Base-by-base conservation (phyloP, 164 flowering plant species). In the Hamamelis virginiana region DNA sequence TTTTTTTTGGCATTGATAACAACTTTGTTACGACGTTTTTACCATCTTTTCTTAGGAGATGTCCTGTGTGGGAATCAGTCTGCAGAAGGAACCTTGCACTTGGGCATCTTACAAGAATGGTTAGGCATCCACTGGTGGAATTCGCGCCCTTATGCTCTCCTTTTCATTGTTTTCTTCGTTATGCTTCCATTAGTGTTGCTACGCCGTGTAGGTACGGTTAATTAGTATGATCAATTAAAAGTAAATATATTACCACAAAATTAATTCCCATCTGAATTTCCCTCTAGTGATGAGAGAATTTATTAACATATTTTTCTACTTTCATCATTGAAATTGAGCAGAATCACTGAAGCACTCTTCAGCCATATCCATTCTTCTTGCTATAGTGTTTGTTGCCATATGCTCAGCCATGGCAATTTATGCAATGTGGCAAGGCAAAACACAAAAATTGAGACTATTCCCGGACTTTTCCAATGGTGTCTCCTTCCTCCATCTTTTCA, bases 111-210 rank as follows among this genome's bases (percentile, higher is more conserved):
- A 77, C 95, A 91, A 72, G 86, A 91, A 81, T 91, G 95, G 97
- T 91, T 89, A 64, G 99, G 99, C 4, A 21, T 78, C 52, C 92
- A 88, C 4, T 93, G 98, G 98, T 93, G 97, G 97, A 93, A 81
- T 63, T 50, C 87, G 0, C 81, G 98, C 2, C 68, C 75, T 4
- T 72, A 81, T 21, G 80, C 89, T 0, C 74, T 96, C 19, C 78
- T 96, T 11, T 55, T 86, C 70, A 68, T 73, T 22, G 33, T 77
- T 0, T 57, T 89, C 21, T 70, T 90, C 59, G 75, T 93, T 19
- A 25, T 93, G 79, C 88, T 89, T 72, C 99, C 99, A 0, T 76
- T 96, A 46, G 86, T 82, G 23, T 57, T 89, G 68, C 70, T 84
- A 0, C 76, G 84, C 22, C 92, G 97, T 4, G 84, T 96, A 60